Percentiles rank a stretch among this genome's conserved stretches.
These are phyloP conservation scores for Paecilomyces dactylethromorphus DNA, from an alignment of 2,329 filamentous ascomycete species.

Conservation along the genomic window DNA sequence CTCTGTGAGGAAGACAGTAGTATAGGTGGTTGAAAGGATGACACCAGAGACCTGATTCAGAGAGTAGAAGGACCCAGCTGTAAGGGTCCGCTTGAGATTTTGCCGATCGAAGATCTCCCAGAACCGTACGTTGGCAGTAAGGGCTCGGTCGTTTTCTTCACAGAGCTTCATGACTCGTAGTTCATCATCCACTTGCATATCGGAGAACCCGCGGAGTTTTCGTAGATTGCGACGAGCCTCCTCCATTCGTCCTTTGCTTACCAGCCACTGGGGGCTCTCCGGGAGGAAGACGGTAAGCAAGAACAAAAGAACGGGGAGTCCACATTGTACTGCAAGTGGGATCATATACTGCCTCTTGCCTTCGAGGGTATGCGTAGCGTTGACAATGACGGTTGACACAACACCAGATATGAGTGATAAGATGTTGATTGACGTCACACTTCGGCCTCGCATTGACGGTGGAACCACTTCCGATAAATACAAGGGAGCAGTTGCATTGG, in stretches of 20 bases:
- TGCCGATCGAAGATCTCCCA: constrained; percentile 30
- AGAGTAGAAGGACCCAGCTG: constrained; percentile 28
- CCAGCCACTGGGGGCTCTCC: constrained; percentile 29
- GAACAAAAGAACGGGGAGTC: constrained; percentile 23
- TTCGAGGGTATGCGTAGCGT: constrained; percentile 18
- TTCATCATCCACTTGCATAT: constrained; percentile 24
- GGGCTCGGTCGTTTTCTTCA: constrained; percentile 18
- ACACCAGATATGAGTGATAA: constrained; percentile 24
- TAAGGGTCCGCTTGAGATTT: constrained; percentile 29
- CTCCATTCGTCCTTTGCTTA: constrained; percentile 20
- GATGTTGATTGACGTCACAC: constrained; percentile 26
- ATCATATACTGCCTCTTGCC: constrained; percentile 26
- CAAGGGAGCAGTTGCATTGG: constrained; percentile 27
- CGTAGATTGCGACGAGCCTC: constrained; percentile 23
- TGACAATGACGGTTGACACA: constrained; percentile 27
- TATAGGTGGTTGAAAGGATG: constrained; percentile 31
- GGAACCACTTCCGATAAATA: constrained; percentile 33
- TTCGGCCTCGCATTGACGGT: constrained; percentile 22
- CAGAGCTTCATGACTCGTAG: constrained; percentile 22
- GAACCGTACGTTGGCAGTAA: constrained; percentile 19
- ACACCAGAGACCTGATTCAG: constrained; percentile 31
- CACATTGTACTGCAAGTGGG: constrained; percentile 30
- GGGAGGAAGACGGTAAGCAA: constrained; percentile 22
- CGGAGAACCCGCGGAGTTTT: constrained; percentile 24
- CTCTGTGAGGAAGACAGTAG: constrained; percentile 30